Percentiles rank a stretch among this genome's conserved stretches.
Conservation (phyloP, 2,329 filamentous ascomycete species). For the Colletotrichum camelliae region DNA sequence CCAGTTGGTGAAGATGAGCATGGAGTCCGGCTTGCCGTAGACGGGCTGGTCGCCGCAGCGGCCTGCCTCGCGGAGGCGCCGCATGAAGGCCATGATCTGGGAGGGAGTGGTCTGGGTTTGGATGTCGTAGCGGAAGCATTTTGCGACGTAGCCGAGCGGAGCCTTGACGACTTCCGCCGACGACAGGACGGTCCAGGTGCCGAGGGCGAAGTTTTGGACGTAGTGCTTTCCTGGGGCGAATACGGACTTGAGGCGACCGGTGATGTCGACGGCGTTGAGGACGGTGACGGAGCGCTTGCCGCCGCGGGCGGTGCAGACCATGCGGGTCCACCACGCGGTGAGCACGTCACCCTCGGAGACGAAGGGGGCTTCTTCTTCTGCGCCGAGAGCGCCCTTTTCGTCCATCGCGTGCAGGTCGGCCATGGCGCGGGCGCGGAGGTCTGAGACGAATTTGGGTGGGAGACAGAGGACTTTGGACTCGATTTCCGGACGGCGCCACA, state of each 20-base stretch:
- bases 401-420: slow-evolving; percentile 29
- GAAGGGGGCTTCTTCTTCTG: slow-evolving; percentile 33
- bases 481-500: slow-evolving; percentile 32
- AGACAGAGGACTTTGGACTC: slow-evolving; percentile 45
- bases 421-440: slow-evolving; percentile 34
- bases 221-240: slow-evolving; percentile 23
- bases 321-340: slow-evolving; percentile 41
- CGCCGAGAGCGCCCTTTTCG: slow-evolving; percentile 5
- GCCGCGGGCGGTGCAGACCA: slow-evolving; percentile 20
- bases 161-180: slow-evolving; percentile 24
- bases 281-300: slow-evolving; percentile 27
- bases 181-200: slow-evolving; percentile 26
- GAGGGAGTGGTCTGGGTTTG: slow-evolving; percentile 36
- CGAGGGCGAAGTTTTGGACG: slow-evolving; percentile 31
- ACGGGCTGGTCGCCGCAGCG: slow-evolving; percentile 26
- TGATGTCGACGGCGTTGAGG: slow-evolving; percentile 30
- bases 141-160: slow-evolving; percentile 33
- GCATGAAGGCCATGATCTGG: slow-evolving; percentile 35
- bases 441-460: slow-evolving; percentile 32
- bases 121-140: slow-evolving; percentile 35
- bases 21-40: slow-evolving; percentile 34
- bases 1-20: slow-evolving; percentile 44
- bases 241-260: slow-evolving; percentile 26
- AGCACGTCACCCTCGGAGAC: slow-evolving; percentile 53
- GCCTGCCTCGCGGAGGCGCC: slow-evolving; percentile 23